phyloP scores from a whole-genome alignment of 371 early-diverging fungal genomes.

The Mucor lusitanicus region DNA sequence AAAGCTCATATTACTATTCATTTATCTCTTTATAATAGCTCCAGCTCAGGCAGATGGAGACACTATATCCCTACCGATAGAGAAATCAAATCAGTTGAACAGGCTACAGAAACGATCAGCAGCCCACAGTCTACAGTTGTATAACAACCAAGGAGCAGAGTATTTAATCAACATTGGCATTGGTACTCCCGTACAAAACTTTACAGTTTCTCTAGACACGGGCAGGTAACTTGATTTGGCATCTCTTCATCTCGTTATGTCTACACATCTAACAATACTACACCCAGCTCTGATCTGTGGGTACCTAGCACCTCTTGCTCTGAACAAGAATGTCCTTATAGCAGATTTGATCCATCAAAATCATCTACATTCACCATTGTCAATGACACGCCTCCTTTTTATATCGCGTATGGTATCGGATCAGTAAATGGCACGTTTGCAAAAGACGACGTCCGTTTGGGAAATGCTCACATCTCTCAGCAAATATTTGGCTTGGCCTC shows the following conservation, averaged over 20 bases:
- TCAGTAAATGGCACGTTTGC: conserved; percentile 24
- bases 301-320: conserved; percentile 22
- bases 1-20: background rate
- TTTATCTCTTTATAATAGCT: background rate
- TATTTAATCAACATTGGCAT: conserved; percentile 18
- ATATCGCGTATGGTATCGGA: conserved; percentile 28
- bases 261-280: background rate
- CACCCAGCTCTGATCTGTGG: conserved; percentile 27
- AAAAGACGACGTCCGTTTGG: conserved; percentile 21
- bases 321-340: conserved; percentile 11
- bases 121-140: conserved; percentile 3
- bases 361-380: conserved; percentile 20
- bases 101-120: background rate
- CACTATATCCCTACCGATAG: conserved; percentile 1
- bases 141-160: conserved; percentile 15
- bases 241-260: too few relatives aligned
- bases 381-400: conserved; percentile 3
- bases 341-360: conserved; percentile 15
- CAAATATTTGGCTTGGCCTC: conserved; percentile 38
- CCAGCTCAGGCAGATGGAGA: background rate
- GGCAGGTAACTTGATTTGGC: conserved; percentile 13
- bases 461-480: conserved; percentile 24
- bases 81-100: background rate
- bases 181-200: conserved; percentile 22
- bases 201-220: conserved; percentile 23